Base-by-base conservation (phyloP, 1,284 basidiomycete genomes). In the Inonotus hispidus region DNA sequence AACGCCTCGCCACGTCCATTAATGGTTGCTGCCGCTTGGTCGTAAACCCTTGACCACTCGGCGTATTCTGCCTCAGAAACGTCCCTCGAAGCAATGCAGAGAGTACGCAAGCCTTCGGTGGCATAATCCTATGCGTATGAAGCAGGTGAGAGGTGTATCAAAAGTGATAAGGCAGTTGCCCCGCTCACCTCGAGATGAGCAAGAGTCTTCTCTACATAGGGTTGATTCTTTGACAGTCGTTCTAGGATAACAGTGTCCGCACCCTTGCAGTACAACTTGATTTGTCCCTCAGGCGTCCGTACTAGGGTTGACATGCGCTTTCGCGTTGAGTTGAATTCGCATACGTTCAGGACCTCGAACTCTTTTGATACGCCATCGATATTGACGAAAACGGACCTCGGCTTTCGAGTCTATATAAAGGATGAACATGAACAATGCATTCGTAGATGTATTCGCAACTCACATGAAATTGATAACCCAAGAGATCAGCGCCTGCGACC, bases 231-330 rank as follows among this genome's bases (percentile, higher is more conserved):
- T 67, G 83, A 83, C 21, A 98, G 72, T 13, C 95, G 84, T 71
- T 98, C 95, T 58, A 93, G 77, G 67, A 98, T 98, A 67, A 99
- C 97, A 1, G 95, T 98, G 71, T 99, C 97, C 1, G 97, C 97
- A 32, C 97, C 97, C 74, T 99, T 99, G 69, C 91, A 95, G 72
- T 92, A 98, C 11, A 99, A 75, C 75, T 95, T 97, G 77, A 99
- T 93, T 71, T 86, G 88, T 59, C 96, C 94, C 68, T 95, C 88
- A 0, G 95, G 91, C 38, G 84, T 81, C 16, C 94, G 86, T 27
- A 99, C 85, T 62, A 99, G 76, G 0, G 94, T 95, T 21, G 95
- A 98, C 97, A 99, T 99, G 61, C 97, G 84, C 72, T 99, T 99
- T 52, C 96, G 84, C 0, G 94, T 93, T 53, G 93, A 97, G 73